Conservation (phyloP, 1,284 basidiomycete species). For the Leucoagaricus sp. region DNA sequence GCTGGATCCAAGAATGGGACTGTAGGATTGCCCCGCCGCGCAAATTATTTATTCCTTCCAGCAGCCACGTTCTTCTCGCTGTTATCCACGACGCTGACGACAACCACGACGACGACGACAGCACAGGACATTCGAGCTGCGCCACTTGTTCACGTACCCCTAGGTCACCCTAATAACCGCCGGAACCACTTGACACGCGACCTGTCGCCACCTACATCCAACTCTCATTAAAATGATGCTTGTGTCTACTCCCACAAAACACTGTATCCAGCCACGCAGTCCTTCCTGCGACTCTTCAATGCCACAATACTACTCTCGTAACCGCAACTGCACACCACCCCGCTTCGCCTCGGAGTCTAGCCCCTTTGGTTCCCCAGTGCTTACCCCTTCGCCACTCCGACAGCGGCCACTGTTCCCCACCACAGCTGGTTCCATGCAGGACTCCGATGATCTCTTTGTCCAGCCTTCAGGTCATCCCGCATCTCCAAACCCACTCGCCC, state of each 20-base stretch:
- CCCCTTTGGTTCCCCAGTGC: conserved; percentile 54
- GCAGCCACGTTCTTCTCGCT: conserved; percentile 18
- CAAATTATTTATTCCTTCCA: conserved; percentile 27
- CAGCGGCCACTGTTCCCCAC: conserved; percentile 39
- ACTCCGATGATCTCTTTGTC: conserved; percentile 51
- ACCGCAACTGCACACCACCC: conserved; percentile 40
- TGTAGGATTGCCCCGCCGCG: conserved; percentile 7
- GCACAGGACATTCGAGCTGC: conserved; percentile 8
- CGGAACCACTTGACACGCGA: conserved; percentile 16
- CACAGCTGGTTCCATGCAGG: conserved; percentile 24
- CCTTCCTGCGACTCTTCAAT: conserved; percentile 40
- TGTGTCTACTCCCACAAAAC: conserved; percentile 41
- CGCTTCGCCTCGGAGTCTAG: conserved; percentile 27
- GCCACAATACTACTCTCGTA: conserved; percentile 39
- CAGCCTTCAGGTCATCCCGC: conserved; percentile 51
- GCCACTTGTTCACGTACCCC: conserved; percentile 12
- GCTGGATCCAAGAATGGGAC: conserved; percentile 12
- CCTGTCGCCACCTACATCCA: conserved; percentile 17
- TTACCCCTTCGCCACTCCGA: conserved; percentile 63
- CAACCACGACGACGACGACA: conserved; percentile 16
- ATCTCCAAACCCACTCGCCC: conserved; percentile 2
- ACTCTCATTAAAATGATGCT: conserved; percentile 36
- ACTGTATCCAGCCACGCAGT: conserved; percentile 32
- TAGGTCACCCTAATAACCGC: conserved; percentile 9
- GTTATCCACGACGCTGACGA: conserved; percentile 26